Evolutionary conservation across 345 rosid species (phyloP).

Genomic region (Abelmoschus esculentus): DNA sequence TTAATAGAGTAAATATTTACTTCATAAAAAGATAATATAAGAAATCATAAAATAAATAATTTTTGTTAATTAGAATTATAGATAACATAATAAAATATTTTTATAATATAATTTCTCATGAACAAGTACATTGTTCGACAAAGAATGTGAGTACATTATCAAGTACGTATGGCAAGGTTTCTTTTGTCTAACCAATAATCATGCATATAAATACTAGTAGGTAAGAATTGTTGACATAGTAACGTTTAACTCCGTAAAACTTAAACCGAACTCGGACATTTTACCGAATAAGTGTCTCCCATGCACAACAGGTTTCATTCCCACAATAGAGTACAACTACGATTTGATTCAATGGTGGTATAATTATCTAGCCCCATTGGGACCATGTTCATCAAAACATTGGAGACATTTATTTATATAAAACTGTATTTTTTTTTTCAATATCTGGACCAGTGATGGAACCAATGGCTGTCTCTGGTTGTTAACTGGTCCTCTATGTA

Average conservation of each 20-base stretch:
- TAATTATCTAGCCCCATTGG: neutral
- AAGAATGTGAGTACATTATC: slow-evolving; percentile 27
- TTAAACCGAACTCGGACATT: too few species aligned
- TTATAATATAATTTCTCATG: neutral
- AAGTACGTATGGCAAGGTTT: slow-evolving; percentile 10
- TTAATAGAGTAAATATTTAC: too few species aligned
- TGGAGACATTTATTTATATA: neutral
- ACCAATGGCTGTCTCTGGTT: slow-evolving; percentile 13
- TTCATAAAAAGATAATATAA: too few species aligned
- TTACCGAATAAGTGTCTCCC: neutral
- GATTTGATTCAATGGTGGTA: neutral
- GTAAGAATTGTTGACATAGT: too few species aligned
- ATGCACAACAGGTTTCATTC: neutral
- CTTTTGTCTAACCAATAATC: neutral
- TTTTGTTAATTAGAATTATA: too few species aligned
- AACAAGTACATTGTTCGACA: slow-evolving; percentile 29
- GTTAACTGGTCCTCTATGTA: slow-evolving; percentile 18
- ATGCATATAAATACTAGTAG: too few species aligned
- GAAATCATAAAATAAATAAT: too few species aligned
- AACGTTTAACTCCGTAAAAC: too few species aligned
- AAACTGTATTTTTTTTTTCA: neutral
- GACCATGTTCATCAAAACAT: slow-evolving; percentile 1
- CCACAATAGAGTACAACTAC: neutral
- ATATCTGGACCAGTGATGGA: slow-evolving; percentile 16
- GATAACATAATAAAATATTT: too few species aligned